Conservation (phyloP, 805 yeast species). For the Ogataea zsoltii region DNA sequence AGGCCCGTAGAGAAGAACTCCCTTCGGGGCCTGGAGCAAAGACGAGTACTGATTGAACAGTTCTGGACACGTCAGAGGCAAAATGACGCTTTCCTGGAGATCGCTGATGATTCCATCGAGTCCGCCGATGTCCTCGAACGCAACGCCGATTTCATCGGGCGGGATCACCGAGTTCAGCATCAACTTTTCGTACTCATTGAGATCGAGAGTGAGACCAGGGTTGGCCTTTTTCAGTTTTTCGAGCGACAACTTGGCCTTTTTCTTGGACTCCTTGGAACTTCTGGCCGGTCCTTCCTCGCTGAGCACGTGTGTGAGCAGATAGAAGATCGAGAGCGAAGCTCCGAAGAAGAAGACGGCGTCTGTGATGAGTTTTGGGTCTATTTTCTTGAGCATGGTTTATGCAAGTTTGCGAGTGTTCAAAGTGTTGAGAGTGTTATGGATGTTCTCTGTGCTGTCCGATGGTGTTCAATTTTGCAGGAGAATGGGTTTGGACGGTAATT, state of each 20-base stretch:
- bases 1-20: slow-evolving; percentile 90
- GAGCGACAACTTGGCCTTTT: slow-evolving; percentile 56
- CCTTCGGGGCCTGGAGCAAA: slow-evolving; percentile 87
- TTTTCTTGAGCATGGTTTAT: slow-evolving; percentile 24
- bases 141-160: slow-evolving; percentile 77
- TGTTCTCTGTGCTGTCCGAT: too few relatives aligned
- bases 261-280: slow-evolving; percentile 59
- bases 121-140: slow-evolving; percentile 88
- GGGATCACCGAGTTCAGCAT: slow-evolving; percentile 76
- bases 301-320: slow-evolving; percentile 37
- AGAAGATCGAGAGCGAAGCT: slow-evolving; percentile 56
- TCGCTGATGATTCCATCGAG: slow-evolving; percentile 80
- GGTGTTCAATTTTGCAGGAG: too few relatives aligned
- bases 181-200: slow-evolving; percentile 75
- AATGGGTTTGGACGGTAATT: too few relatives aligned
- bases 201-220: slow-evolving; percentile 56
- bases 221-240: slow-evolving; percentile 57
- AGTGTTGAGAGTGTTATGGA: too few relatives aligned
- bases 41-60: slow-evolving; percentile 66
- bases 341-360: slow-evolving; percentile 39
- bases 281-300: slow-evolving; percentile 38
- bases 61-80: slow-evolving; percentile 81
- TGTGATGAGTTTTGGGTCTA: slow-evolving; percentile 32
- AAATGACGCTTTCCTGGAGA: slow-evolving; percentile 81
- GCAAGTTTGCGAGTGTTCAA: too few relatives aligned